Conservation (phyloP, 2,329 filamentous ascomycete species). For the Pseudogymnoascus sp. region DNA sequence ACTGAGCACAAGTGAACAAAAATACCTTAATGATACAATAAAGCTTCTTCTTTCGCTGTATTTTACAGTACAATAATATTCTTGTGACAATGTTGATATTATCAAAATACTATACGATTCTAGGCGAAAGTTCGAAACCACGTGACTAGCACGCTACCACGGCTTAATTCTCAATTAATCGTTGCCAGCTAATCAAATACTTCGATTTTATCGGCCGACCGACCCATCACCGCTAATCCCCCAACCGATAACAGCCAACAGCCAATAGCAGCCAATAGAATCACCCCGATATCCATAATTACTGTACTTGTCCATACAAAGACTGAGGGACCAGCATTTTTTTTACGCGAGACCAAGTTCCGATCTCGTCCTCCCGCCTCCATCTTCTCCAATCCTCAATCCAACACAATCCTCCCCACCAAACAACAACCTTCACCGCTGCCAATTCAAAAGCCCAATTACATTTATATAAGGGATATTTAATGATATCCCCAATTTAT, state of each 20-base stretch:
- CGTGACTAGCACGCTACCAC: neutral
- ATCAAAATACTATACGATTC: neutral
- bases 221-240: neutral
- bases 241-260: neutral
- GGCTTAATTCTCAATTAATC: neutral
- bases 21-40: no score
- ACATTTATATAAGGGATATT: neutral
- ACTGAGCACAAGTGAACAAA: no score
- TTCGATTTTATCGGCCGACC: neutral
- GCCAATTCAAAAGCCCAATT: neutral
- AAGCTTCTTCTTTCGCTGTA: no score
- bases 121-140: neutral
- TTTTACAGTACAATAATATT: no score
- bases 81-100: no score
- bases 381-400: slow-evolving; percentile 4
- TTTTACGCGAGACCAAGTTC: slow-evolving; percentile 1
- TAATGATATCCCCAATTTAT: neutral
- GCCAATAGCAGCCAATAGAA: neutral
- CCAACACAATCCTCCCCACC: slow-evolving; percentile 1
- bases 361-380: slow-evolving; percentile 1
- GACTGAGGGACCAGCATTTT: slow-evolving; percentile 2
- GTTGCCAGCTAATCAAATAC: neutral
- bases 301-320: neutral
- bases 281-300: neutral
- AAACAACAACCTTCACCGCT: slow-evolving; percentile 3